Percentiles rank a stretch among this genome's conserved stretches.
Conservation (phyloP, 1,139 yeast species). For the Yamadazyma atmosphaerica region DNA sequence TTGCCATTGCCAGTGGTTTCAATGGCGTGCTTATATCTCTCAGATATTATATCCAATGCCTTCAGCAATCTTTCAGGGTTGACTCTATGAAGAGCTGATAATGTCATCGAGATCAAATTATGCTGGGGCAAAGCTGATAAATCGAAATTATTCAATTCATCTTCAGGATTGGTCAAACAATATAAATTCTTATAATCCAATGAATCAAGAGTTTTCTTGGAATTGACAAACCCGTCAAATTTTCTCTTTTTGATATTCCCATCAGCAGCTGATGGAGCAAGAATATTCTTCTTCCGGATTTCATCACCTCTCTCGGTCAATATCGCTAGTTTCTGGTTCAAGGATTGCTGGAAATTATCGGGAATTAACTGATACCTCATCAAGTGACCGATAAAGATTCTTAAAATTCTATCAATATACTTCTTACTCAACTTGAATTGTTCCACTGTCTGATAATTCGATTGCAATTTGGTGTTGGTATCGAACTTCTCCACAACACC, state of each 20-base stretch:
- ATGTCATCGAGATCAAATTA: slow-evolving; percentile 63
- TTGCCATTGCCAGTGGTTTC: no score
- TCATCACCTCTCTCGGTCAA: slow-evolving; percentile 44
- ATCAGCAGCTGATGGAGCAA: slow-evolving; percentile 28
- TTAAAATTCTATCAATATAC: slow-evolving; percentile 41
- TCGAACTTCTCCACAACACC: slow-evolving; percentile 41
- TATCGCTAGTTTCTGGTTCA: slow-evolving; percentile 28
- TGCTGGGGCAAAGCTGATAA: slow-evolving; percentile 66
- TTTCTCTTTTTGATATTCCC: slow-evolving; percentile 35
- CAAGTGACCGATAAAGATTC: slow-evolving; percentile 37
- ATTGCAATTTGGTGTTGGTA: slow-evolving; percentile 38
- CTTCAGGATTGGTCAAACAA: slow-evolving; percentile 60
- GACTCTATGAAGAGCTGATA: slow-evolving; percentile 59
- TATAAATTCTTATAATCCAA: slow-evolving; percentile 47
- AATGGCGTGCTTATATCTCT: slow-evolving; percentile 49
- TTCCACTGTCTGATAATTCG: slow-evolving; percentile 47
- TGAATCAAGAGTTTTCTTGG: slow-evolving; percentile 27
- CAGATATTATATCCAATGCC: slow-evolving; percentile 66
- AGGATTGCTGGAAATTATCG: slow-evolving; percentile 25
- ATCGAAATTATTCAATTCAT: slow-evolving; percentile 66
- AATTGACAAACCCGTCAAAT: slow-evolving; percentile 37
- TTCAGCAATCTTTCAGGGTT: slow-evolving; percentile 57
- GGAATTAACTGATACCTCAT: slow-evolving; percentile 38
- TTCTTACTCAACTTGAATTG: slow-evolving; percentile 43
- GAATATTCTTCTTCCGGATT: slow-evolving; percentile 40